These are phyloP conservation scores for Uronychia setigera DNA, from an alignment of 73 alveolate genomes.

Conservation along the genomic window DNA sequence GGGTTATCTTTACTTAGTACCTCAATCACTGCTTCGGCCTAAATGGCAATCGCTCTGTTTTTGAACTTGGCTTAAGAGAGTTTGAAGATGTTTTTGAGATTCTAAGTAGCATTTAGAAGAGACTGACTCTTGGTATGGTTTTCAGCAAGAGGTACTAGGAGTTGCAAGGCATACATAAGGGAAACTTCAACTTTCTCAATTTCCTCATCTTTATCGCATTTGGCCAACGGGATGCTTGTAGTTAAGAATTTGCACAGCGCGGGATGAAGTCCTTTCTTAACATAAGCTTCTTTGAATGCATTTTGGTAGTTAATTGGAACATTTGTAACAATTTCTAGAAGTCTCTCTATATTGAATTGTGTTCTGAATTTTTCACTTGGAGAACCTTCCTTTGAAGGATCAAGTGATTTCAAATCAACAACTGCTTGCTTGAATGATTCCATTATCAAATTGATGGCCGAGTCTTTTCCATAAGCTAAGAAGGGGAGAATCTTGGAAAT, in stretches of 20 bases:
- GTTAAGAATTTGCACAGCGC: background rate
- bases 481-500: constrained; percentile 43
- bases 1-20: constrained; percentile 25
- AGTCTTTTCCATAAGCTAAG: constrained; percentile 14
- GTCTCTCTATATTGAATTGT: constrained; percentile 37
- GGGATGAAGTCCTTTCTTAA: background rate
- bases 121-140: constrained; percentile 34
- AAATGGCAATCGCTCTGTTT: constrained; percentile 18
- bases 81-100: constrained; percentile 2
- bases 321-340: constrained; percentile 28
- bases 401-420: background rate
- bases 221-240: background rate
- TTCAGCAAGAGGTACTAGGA: constrained; percentile 22
- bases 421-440: constrained; percentile 8
- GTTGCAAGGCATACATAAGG: constrained; percentile 9
- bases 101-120: constrained; percentile 1
- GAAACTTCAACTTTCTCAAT: background rate
- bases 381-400: background rate
- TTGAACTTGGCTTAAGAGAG: constrained; percentile 42
- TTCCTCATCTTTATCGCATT: background rate
- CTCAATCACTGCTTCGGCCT: constrained; percentile 40
- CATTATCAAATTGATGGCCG: constrained; percentile 20
- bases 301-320: background rate
- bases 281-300: background rate
- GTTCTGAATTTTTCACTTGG: constrained; percentile 8